Base-by-base conservation (phyloP, 768 basidiomycete species). In the Boletus reticuloceps region DNA sequence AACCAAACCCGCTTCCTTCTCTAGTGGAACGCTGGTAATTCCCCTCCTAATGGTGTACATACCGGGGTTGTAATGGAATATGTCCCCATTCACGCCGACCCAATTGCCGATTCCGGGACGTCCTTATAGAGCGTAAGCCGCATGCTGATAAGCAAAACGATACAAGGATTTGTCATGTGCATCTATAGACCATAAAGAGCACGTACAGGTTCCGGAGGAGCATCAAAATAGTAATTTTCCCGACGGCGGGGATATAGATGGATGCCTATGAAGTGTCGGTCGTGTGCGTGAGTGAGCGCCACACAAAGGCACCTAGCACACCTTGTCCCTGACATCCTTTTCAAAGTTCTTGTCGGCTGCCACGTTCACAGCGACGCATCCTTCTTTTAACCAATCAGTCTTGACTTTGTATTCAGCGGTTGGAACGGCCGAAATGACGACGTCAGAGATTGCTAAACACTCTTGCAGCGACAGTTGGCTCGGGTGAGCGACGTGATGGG, bases 321-420 rank as follows among this genome's bases (percentile, higher is more conserved):
- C 94, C 82, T 94, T 93, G 19, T 96, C 93, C 57, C 93, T 79
- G 19, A 99, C 87, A 64, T 96, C 89, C 58, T 83, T 84, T 67
- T 96, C 94, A 64, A 98, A 99, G 70, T 99, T 99, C 78, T 96
- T 98, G 64, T 95, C 94, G 0, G 89, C 85, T 17, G 93, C 88
- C 20, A 99, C 89, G 65, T 98, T 98, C 54, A 98, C 72, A 60
- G 93, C 94, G 3, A 98, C 75, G 64, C 94, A 96, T 1, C 97
- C 97, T 58, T 95, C 91, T 74, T 97, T 98, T 57, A 99, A 76
- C 80, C 82, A 85, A 48, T 82, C 83, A 1, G 95, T 98, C 66
- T 88, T 86, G 51, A 99, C 78, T 71, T 97, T 98, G 76, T 97
- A 99, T 9, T 75, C 72, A 14, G 85, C 75, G 59, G 75, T 85